Evolutionary conservation across 306 rosid genomes (phyloP), one percentile per base, ranked within the genome.

Genomic region (Fragaria ananassa): DNA sequence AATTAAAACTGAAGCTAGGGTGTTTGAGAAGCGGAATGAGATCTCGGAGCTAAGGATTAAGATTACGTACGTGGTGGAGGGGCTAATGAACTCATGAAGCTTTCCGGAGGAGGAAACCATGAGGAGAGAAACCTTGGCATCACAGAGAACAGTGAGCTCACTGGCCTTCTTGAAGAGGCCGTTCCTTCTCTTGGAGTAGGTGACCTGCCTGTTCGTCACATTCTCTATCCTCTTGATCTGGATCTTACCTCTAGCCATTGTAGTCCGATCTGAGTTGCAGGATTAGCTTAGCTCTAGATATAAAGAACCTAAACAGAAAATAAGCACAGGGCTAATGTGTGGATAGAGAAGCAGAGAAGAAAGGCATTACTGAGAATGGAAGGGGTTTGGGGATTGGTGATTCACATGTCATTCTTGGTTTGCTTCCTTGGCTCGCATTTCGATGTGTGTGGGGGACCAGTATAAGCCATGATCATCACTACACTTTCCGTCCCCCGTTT

Each of bases 181-280:
- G 57, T 86, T 94, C 61, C 97, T 83, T 63, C 98, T 73, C 85
- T 90, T 94, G 0, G 98, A 92, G 83, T 84, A 94, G 11, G 98
- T 92, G 0, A 94, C 96, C 76, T 94, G 98, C 49, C 97, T 78
- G 75, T 86, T 94, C 0, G 93, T 89, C 1, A 86, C 68, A 87
- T 90, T 94, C 87, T 92, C 96, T 37, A 94, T 92, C 81, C 91
- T 84, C 93, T 83, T 88, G 97, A 94, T 92, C 96, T 90, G 93
- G 80, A 94, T 94, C 96, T 94, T 94, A 27, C 98, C 98, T 8
- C 97, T 84, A 74, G 93, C 96, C 97, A 94, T 93, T 10, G 6
- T 46, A 10, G 27, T 58, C 47, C 18, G 62, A 41, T 72, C 78
- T 62, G 60, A 66, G 10, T 13, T 61, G 67, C 19, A 29, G 11